A percentile compares a stretch with the other conserved stretches of the same genome.
Evolutionary conservation across 176 grass and related monocot species (phyloP).

Genomic region (Microstegium vimineum): DNA sequence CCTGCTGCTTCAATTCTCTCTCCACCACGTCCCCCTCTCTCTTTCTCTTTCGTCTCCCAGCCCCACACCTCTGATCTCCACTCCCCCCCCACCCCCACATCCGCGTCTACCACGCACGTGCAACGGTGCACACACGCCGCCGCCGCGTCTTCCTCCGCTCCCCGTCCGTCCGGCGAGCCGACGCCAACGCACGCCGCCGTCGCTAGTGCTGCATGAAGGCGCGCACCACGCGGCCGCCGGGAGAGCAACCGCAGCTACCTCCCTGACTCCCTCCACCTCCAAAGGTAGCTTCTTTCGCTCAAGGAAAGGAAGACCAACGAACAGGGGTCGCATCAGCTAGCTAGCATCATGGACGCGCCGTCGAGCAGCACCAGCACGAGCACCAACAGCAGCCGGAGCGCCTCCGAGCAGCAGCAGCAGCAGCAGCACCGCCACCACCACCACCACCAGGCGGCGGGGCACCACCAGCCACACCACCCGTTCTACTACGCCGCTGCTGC

Average conservation of each 20-base stretch:
- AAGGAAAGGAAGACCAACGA: background rate
- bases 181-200: background rate
- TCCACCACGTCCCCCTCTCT: background rate
- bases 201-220: background rate
- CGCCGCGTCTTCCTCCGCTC: background rate
- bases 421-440: no score
- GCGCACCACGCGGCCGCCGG: no score
- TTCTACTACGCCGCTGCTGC: slow-evolving; percentile 41
- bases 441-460: slow-evolving; percentile 24
- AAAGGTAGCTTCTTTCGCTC: background rate
- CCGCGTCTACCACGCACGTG: slow-evolving; percentile 32
- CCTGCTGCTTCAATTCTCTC: background rate
- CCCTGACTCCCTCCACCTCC: background rate
- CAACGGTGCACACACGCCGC: background rate
- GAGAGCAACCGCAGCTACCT: background rate
- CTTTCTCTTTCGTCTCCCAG: slow-evolving; percentile 34
- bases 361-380: slow-evolving; percentile 86
- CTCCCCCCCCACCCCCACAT: slow-evolving; percentile 29
- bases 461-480: slow-evolving; percentile 59
- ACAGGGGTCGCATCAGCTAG: no score
- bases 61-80: slow-evolving; percentile 34
- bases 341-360: slow-evolving; percentile 34
- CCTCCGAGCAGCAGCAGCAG: slow-evolving; percentile 64
- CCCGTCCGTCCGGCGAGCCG: no score
- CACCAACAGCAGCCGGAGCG: slow-evolving; percentile 90